Conservation (phyloP, 2,329 filamentous ascomycete genomes). For the Epichloe hybrida region DNA sequence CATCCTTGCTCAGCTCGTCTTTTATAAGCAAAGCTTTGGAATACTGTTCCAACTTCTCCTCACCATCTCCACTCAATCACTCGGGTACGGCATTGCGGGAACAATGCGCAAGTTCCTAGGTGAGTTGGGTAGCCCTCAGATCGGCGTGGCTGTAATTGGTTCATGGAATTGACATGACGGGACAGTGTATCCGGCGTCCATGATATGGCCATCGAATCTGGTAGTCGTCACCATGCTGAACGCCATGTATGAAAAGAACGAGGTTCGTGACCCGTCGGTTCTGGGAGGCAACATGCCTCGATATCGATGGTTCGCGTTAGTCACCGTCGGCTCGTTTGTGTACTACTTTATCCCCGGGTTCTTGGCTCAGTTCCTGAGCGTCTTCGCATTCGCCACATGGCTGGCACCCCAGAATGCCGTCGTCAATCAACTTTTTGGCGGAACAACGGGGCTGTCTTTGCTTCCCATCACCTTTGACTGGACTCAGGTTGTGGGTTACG, state of each 20-base stretch:
- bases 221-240: constrained; percentile 56
- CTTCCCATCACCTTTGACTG: constrained; percentile 66
- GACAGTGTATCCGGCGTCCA: constrained; percentile 50
- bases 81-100: constrained; percentile 57
- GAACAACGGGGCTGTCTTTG: constrained; percentile 51
- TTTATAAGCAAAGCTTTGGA: constrained; percentile 59
- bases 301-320: constrained; percentile 48
- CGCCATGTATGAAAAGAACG: constrained; percentile 53
- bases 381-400: constrained; percentile 62
- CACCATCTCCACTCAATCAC: constrained; percentile 53
- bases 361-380: constrained; percentile 53
- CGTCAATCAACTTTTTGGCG: constrained; percentile 62
- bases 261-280: constrained; percentile 34
- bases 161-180: not conserved
- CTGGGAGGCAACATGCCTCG: constrained; percentile 53
- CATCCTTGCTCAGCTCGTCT: constrained; percentile 55
- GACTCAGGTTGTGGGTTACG: constrained; percentile 57
- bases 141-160: not conserved
- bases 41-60: constrained; percentile 52
- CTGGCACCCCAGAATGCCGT: constrained; percentile 53
- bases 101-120: constrained; percentile 52
- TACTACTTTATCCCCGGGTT: constrained; percentile 61
- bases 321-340: constrained; percentile 43
- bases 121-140: constrained; percentile 14
- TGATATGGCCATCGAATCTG: constrained; percentile 62